A percentile compares a stretch with the other conserved stretches of the same genome.
phyloP scores from a whole-genome alignment of 805 yeast species.

The Wickerhamomyces hampshirensis region DNA sequence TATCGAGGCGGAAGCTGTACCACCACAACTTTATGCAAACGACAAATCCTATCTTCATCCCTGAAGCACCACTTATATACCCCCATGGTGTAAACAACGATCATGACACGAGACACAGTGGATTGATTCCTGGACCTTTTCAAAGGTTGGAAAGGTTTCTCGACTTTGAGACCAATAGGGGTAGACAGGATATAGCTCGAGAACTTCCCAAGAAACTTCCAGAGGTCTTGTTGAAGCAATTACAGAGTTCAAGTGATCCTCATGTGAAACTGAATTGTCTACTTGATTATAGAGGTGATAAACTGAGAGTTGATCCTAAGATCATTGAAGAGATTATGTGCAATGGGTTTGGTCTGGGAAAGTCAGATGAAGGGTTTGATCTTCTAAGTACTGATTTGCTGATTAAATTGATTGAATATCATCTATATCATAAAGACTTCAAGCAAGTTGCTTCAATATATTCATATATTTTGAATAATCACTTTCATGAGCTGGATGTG shows the following conservation, averaged over 20 bases:
- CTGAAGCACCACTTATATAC: neutral
- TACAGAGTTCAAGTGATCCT: slow-evolving; percentile 12
- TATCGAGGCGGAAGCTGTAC: slow-evolving; percentile 10
- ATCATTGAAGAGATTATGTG: slow-evolving; percentile 9
- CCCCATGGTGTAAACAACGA: slow-evolving; percentile 1
- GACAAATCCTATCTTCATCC: neutral
- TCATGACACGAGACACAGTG: neutral
- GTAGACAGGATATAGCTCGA: no score
- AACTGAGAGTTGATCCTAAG: slow-evolving; percentile 7
- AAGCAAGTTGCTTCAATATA: slow-evolving; percentile 9
- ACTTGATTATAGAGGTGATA: slow-evolving; percentile 7
- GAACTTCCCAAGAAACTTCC: slow-evolving; percentile 4
- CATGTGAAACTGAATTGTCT: slow-evolving; percentile 15
- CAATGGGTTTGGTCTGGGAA: slow-evolving; percentile 6
- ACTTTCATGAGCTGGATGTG: slow-evolving; percentile 3
- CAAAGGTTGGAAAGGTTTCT: neutral
- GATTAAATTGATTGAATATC: slow-evolving; percentile 8
- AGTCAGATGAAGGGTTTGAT: slow-evolving; percentile 1
- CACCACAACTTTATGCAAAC: slow-evolving; percentile 3
- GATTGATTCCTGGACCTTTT: slow-evolving; percentile 4
- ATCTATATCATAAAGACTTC: slow-evolving; percentile 9
- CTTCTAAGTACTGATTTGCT: slow-evolving; percentile 10
- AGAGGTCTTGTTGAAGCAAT: neutral
- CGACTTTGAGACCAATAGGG: neutral
- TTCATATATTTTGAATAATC: slow-evolving; percentile 4